phyloP scores from a whole-genome alignment of 2,329 filamentous ascomycete species.

The Fusarium verrucosum region DNA sequence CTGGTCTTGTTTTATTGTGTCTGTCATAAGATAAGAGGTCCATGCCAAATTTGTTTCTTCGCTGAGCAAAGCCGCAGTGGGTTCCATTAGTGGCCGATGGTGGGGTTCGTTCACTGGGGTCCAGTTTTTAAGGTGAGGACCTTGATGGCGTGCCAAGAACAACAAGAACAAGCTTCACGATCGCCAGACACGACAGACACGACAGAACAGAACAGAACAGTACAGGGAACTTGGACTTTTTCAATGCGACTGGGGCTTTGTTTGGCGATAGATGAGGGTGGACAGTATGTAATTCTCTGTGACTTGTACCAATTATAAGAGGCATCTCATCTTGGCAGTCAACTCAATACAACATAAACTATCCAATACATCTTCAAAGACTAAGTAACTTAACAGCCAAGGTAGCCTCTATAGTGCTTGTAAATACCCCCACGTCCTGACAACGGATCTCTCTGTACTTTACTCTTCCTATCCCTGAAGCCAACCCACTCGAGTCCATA shows the following conservation, averaged over 20 bases:
- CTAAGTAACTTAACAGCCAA: neutral
- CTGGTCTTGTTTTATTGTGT: too few relatives aligned
- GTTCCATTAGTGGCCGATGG: neutral
- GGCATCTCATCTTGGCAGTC: neutral
- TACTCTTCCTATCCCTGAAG: neutral
- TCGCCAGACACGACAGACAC: neutral
- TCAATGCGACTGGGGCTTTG: neutral
- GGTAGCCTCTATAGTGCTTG: neutral
- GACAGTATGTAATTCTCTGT: neutral
- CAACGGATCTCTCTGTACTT: neutral
- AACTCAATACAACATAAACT: neutral
- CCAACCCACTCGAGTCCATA: slow-evolving; percentile 6
- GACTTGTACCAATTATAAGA: neutral
- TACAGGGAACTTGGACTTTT: neutral
- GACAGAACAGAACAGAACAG: too few relatives aligned
- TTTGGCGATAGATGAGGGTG: neutral
- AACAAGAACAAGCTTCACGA: slow-evolving; percentile 31
- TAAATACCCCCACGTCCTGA: slow-evolving; percentile 11
- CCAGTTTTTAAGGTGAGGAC: slow-evolving; percentile 41
- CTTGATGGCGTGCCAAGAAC: slow-evolving; percentile 39
- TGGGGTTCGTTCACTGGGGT: slow-evolving; percentile 4
- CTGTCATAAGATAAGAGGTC: neutral
- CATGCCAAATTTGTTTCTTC: slow-evolving; percentile 11
- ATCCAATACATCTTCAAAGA: neutral
- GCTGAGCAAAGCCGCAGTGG: slow-evolving; percentile 1